These are phyloP conservation scores for Litsea cubeba DNA, from an alignment of 164 flowering plant species.

Conservation along the genomic window DNA sequence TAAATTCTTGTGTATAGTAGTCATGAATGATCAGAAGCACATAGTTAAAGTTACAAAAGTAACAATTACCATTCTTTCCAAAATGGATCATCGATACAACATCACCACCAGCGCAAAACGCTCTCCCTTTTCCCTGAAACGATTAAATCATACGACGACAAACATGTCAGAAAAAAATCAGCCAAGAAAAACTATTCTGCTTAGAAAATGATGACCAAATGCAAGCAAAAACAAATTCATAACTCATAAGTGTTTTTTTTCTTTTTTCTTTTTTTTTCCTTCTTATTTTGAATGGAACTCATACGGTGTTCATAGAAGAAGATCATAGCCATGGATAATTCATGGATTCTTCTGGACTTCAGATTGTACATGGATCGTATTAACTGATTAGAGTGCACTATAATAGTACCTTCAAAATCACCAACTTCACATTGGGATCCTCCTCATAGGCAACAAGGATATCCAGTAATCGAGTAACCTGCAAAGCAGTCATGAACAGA, in stretches of 20 bases:
- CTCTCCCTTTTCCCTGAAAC: slow-evolving; percentile 62
- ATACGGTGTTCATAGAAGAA: neutral
- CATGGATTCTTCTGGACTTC: neutral
- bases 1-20: neutral
- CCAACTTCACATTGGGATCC: slow-evolving; percentile 59
- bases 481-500: slow-evolving; percentile 6
- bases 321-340: neutral
- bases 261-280: neutral
- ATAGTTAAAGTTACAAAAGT: neutral
- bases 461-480: slow-evolving; percentile 61
- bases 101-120: slow-evolving; percentile 28
- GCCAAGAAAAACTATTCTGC: neutral
- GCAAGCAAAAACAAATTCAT: neutral
- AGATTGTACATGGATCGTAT: neutral
- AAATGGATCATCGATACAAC: slow-evolving; percentile 14
- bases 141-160: neutral
- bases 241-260: too few species aligned
- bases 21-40: too few species aligned
- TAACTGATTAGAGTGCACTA: neutral
- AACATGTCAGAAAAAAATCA: neutral
- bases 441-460: slow-evolving; percentile 56
- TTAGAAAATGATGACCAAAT: neutral
- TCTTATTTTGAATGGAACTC: neutral
- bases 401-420: slow-evolving; percentile 67
- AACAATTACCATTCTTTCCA: slow-evolving; percentile 27